Conservation (phyloP, 306 rosid species). For the Datisca glomerata region DNA sequence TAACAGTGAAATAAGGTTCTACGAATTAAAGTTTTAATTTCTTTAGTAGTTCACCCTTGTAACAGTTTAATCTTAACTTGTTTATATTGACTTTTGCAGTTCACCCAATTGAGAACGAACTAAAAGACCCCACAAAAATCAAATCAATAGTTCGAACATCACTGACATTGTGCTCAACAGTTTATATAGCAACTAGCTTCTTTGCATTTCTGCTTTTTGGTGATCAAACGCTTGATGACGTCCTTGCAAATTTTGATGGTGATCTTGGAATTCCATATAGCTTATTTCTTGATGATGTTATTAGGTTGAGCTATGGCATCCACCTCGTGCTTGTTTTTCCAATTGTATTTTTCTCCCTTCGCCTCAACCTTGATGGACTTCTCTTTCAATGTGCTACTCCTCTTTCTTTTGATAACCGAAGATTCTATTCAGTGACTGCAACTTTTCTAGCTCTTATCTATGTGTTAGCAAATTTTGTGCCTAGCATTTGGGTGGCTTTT, state of each 20-base stretch:
- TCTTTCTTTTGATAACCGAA: conserved; percentile 29
- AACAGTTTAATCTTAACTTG: neutral
- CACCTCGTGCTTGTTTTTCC: conserved; percentile 78
- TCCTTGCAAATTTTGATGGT: conserved; percentile 65
- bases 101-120: conserved; percentile 56
- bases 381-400: conserved; percentile 57
- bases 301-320: conserved; percentile 62
- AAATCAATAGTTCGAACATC: conserved; percentile 40
- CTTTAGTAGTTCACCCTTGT: neutral
- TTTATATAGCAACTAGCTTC: conserved; percentile 48
- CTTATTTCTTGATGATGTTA: conserved; percentile 47
- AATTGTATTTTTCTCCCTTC: conserved; percentile 60
- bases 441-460: conserved; percentile 43
- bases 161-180: conserved; percentile 35
- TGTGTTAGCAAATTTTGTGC: conserved; percentile 60
- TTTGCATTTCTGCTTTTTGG: conserved; percentile 58
- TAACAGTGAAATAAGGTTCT: no score
- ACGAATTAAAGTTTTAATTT: neutral
- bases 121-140: conserved; percentile 38
- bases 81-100: conserved; percentile 26
- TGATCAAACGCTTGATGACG: conserved; percentile 52
- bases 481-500: conserved; percentile 77
- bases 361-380: conserved; percentile 59
- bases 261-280: conserved; percentile 63
- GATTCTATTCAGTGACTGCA: conserved; percentile 43